Conservation (phyloP, 106 monocot genomes). For the Acorus gramineus region DNA sequence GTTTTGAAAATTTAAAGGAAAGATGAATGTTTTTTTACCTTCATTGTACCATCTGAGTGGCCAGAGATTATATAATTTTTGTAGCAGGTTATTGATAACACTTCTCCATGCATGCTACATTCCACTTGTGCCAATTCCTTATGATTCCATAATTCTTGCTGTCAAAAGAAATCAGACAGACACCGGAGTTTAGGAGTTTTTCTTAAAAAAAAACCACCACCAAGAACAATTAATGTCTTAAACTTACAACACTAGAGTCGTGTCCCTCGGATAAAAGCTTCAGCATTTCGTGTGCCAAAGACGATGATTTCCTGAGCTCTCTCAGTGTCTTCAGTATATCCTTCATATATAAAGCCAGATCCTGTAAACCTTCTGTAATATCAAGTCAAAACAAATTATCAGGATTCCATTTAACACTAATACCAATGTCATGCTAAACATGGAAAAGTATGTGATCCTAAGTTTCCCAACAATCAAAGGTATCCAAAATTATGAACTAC, state of each 20-base stretch:
- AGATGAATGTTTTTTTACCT: constrained; percentile 16
- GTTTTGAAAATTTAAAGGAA: too few species aligned
- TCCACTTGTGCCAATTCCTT: constrained; percentile 38
- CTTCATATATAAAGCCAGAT: constrained; percentile 36
- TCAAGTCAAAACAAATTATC: too few species aligned
- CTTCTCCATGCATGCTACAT: constrained; percentile 42
- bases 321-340: constrained; percentile 40
- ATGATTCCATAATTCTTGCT: constrained; percentile 43
- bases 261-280: constrained; percentile 43
- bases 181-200: not conserved
- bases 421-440: too few species aligned
- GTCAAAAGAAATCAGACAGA: not conserved
- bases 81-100: constrained; percentile 27
- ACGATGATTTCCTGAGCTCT: constrained; percentile 47
- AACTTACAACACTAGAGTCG: constrained; percentile 47
- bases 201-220: not conserved
- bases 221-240: not conserved
- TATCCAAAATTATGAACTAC: too few species aligned
- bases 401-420: too few species aligned
- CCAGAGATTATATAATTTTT: constrained; percentile 39
- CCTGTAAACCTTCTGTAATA: constrained; percentile 45
- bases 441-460: too few species aligned
- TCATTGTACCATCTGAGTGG: constrained; percentile 48
- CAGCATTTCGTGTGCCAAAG: constrained; percentile 42
- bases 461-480: too few species aligned